Evolutionary conservation across 805 yeast species (phyloP), one percentile per base, ranked within the genome.

Genomic region (Myxozyma udenii): DNA sequence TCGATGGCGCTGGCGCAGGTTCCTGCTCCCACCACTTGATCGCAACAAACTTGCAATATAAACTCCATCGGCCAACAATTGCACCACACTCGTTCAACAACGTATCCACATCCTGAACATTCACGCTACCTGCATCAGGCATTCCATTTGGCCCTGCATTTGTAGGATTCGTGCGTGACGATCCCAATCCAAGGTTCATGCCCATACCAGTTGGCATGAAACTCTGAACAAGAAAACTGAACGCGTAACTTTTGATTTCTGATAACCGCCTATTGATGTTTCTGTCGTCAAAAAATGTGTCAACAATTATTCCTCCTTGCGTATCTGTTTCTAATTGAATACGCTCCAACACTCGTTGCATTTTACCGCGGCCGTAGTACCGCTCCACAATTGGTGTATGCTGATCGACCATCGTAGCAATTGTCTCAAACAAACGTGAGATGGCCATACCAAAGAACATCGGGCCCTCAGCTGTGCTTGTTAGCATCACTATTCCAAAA

Each of bases 281-380:
- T 57, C 87, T 77, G 25, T 79, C 76, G 61, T 90, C 97, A 71
- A 83, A 78, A 63, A 87, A 87, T 0, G 93, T 86, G 66, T 91
- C 98, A 48, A 86, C 74, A 3, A 93, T 85, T 40, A 93, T 73
- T 0, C 95, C 95, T 23, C 91, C 84, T 64, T 93, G 98, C n/a
- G 90, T 75, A 64, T 93, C 98, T 26, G 93, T 83, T 64, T 93
- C 98, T 44, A 78, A 73, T 68, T 91, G 95, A 28, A 93, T 83
- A 44, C 79, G 78, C 18, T 78, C 79, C 60, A 90, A 75, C 7
- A 91, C 89, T 30, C 76, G 75, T 2, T 76, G 70, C 74, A 90
- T 81, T 22, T 69, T 64, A 4, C 65, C 66, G 2, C 71, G 70
- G 18, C 91, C 95, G 64, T 93, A 93, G 64, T 83, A 84, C 44